Base-by-base conservation (phyloP, 2,329 filamentous ascomycete genomes). In the Talaromyces albobiverticillius region DNA sequence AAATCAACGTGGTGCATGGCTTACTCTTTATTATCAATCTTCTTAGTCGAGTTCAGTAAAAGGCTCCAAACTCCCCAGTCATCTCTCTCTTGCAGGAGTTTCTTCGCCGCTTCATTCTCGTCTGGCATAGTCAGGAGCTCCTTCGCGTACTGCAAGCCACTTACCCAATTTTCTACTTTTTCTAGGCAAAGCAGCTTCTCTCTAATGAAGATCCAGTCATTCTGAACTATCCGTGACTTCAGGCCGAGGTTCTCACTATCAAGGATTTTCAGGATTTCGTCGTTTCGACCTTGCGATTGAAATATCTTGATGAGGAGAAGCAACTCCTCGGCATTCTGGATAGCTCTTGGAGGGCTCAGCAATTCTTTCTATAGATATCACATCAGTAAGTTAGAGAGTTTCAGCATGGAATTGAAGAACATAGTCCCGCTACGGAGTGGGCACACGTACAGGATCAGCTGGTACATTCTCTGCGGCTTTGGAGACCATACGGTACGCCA, bases 401-500 rank as follows among this genome's bases (percentile, higher is more conserved):
- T 32, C 34, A 36, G 40, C 16, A 51, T 25, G 22, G 26, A 54
- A 46, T 56, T 41, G 7, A 26, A 8, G 49, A 18, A 11, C 6
- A 29, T 10, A 20, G 8, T 25, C 18, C 25, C 36, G n/a, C 18
- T 20, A n/a, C 23, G 16, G 38, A 23, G 42, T 22, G 11, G 10
- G 29, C 20, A 5, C n/a, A 58, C 71, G 60, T 72, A 78, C 75
- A 59, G 72, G 69, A 58, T 74, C 69, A 25, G 62, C 59, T n/a
- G 74, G 72, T 41, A 76, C 73, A 31, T 67, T 71, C 6, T 71
- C 68, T 11, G 72, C 75, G 40, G 76, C 74, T 57, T 78, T 79
- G 7, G 72, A 72, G 14, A 76, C 67, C 72, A 78, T 76, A 34
- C 76, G 74, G 59, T 76, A 79, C 26, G 76, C 77, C 51, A 79